phyloP scores from a whole-genome alignment of 768 basidiomycete species.

The Leccinellum albellum region DNA sequence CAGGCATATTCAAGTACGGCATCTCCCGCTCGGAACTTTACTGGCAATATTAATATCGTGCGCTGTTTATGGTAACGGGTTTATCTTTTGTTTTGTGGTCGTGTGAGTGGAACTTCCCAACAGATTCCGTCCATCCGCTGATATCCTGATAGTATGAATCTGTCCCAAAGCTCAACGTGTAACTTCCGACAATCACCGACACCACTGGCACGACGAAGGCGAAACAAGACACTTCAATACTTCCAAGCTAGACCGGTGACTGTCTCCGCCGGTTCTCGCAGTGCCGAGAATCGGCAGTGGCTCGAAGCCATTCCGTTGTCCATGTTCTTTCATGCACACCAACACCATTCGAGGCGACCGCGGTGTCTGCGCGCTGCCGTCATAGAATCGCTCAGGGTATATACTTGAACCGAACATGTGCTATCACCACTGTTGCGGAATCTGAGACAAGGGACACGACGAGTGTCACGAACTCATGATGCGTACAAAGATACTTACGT shows the following conservation, averaged over 20 bases:
- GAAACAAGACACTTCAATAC: too few species aligned
- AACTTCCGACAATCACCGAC: too few species aligned
- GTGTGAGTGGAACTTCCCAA: neutral
- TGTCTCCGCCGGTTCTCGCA: neutral
- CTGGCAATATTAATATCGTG: too few species aligned
- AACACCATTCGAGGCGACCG: neutral
- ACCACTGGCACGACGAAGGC: too few species aligned
- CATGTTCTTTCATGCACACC: neutral
- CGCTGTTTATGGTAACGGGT: too few species aligned
- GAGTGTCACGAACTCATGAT: neutral
- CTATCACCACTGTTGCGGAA: neutral
- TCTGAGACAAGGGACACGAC: neutral
- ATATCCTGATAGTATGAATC: too few species aligned
- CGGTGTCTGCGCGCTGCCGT: neutral
- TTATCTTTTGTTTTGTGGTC: too few species aligned
- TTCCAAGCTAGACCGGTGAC: too few species aligned
- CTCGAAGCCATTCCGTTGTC: neutral
- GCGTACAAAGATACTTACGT: neutral
- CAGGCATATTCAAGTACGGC: too few species aligned
- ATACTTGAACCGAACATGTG: neutral
- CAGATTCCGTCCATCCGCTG: too few species aligned
- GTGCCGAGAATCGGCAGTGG: neutral
- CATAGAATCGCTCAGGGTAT: neutral
- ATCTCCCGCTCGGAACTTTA: too few species aligned
- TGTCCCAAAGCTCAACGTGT: too few species aligned